Conservation (phyloP, 768 basidiomycete genomes). For the Agaricus blazei region DNA sequence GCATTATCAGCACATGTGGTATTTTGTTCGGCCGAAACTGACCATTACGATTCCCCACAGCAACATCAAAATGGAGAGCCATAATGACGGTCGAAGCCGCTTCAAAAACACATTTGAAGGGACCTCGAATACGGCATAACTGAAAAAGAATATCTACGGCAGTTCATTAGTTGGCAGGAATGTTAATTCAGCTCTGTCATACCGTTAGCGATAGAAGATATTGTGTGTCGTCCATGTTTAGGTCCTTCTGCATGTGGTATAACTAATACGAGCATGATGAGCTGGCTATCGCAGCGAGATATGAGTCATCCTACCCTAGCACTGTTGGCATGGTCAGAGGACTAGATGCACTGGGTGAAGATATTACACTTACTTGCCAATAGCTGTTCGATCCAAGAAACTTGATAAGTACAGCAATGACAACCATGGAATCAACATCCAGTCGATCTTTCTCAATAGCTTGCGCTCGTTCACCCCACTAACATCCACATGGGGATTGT, state of each 20-base stretch:
- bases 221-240: conserved; percentile 60
- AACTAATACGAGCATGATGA: conserved; percentile 32
- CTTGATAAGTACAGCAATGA: conserved; percentile 73
- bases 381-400: conserved; percentile 52
- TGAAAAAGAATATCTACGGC: conserved; percentile 45
- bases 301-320: conserved; percentile 33
- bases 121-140: conserved; percentile 73
- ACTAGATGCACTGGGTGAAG: conserved; percentile 10
- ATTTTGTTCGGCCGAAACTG: conserved; percentile 8
- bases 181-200: not conserved
- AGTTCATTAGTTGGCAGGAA: not conserved
- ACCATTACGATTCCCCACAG: conserved; percentile 78
- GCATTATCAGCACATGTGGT: not conserved
- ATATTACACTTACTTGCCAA: conserved; percentile 38
- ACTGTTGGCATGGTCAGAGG: conserved; percentile 21
- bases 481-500: conserved; percentile 8
- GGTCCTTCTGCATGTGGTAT: conserved; percentile 53
- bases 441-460: conserved; percentile 65
- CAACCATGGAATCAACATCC: conserved; percentile 64
- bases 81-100: conserved; percentile 69
- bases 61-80: conserved; percentile 72
- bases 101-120: conserved; percentile 73
- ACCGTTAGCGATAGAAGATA: conserved; percentile 63
- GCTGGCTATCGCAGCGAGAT: not conserved
- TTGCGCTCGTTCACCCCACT: conserved; percentile 49